Evolutionary conservation across 2,329 filamentous ascomycete species (phyloP).

Genomic region (Aspergillus ochraceoroseus): DNA sequence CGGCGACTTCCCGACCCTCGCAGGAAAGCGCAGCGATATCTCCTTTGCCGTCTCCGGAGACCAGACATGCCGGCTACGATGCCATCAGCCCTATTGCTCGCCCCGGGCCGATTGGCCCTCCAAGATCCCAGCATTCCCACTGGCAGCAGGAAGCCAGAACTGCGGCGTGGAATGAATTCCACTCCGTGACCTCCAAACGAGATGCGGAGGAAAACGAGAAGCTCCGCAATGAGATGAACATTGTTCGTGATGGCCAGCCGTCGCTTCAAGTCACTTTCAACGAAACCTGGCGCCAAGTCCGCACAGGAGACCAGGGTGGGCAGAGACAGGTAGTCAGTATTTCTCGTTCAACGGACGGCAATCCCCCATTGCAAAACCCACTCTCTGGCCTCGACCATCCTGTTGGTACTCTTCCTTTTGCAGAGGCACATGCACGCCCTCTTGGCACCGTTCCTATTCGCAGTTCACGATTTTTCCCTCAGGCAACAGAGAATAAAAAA

Average conservation of each 20-base stretch:
- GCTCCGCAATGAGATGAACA: slow-evolving; percentile 38
- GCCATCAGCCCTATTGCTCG: slow-evolving; percentile 39
- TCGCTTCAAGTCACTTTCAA: slow-evolving; percentile 38
- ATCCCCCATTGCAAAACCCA: slow-evolving; percentile 29
- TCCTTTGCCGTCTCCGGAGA: slow-evolving; percentile 40
- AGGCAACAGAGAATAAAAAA: slow-evolving; percentile 37
- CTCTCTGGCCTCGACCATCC: slow-evolving; percentile 37
- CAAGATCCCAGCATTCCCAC: slow-evolving; percentile 33
- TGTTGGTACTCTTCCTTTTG: slow-evolving; percentile 35
- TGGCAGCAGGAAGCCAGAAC: slow-evolving; percentile 33
- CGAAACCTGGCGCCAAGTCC: slow-evolving; percentile 47
- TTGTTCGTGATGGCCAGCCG: slow-evolving; percentile 35
- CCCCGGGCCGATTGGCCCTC: slow-evolving; percentile 47
- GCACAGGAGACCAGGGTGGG: slow-evolving; percentile 38
- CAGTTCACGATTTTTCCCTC: slow-evolving; percentile 49
- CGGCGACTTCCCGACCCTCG: slow-evolving; percentile 28
- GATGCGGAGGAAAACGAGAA: slow-evolving; percentile 42
- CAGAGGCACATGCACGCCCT: slow-evolving; percentile 33
- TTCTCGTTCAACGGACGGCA: slow-evolving; percentile 30
- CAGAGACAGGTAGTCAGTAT: slow-evolving; percentile 39
- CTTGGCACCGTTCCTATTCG: slow-evolving; percentile 36
- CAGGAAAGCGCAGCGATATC: slow-evolving; percentile 35
- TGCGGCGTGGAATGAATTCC: slow-evolving; percentile 45
- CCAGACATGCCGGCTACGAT: slow-evolving; percentile 36
- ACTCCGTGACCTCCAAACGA: slow-evolving; percentile 36